These are phyloP conservation scores for Nigrospora osmanthi DNA, from an alignment of 2,329 filamentous ascomycete genomes.

Conservation along the genomic window DNA sequence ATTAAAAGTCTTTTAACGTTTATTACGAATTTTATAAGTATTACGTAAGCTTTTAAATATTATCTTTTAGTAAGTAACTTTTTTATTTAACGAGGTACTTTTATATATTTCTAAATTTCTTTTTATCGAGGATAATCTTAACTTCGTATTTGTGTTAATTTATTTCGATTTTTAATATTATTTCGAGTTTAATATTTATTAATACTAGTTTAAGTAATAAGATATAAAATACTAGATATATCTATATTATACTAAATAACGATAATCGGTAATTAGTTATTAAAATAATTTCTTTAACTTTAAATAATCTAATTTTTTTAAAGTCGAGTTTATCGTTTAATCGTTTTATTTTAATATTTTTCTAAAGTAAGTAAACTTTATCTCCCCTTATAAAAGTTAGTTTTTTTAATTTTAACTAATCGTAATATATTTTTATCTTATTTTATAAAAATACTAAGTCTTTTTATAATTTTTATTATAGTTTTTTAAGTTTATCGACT, in stretches of 20 bases:
- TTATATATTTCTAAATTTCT: not conserved
- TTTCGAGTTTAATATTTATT: not conserved
- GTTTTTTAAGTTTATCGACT: not conserved
- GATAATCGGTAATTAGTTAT: conserved; percentile 1
- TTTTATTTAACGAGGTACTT: not conserved
- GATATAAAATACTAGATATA: not conserved
- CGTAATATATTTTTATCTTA: not conserved
- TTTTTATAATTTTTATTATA: not conserved
- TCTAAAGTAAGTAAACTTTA: not conserved
- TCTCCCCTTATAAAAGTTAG: not conserved
- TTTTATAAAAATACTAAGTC: not conserved
- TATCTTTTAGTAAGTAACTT: not conserved
- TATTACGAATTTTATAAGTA: not conserved
- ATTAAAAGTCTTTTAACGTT: not conserved
- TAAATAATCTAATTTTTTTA: not conserved
- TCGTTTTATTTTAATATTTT: conserved; percentile 1
- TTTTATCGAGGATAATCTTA: not conserved
- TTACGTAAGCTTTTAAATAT: not conserved
- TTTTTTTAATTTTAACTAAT: not conserved
- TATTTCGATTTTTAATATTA: not conserved
- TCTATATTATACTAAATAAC: conserved; percentile 1
- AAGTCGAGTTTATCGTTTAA: conserved; percentile 1
- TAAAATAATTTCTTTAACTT: not conserved
- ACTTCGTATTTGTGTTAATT: not conserved
- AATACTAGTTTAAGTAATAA: not conserved